Percentiles rank a stretch among this genome's conserved stretches.
phyloP scores from a whole-genome alignment of 2,329 filamentous ascomycete species.

The Pseudopyricularia javanii region DNA sequence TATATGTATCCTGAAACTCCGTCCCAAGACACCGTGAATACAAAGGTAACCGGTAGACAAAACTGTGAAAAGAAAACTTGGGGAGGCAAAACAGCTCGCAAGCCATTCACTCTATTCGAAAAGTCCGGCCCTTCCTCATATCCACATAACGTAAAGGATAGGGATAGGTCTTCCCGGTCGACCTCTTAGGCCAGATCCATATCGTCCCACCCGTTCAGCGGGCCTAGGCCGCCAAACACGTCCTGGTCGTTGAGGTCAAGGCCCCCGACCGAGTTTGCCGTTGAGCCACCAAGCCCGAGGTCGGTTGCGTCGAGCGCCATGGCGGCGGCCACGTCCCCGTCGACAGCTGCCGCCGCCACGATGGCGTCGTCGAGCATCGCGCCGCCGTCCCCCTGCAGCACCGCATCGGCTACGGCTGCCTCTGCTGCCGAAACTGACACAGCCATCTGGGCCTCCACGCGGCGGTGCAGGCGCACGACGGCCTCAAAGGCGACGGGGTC shows the following conservation, averaged over 20 bases:
- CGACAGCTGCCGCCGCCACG: background rate
- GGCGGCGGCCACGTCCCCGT: background rate
- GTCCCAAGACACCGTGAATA: no score
- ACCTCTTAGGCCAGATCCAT: conserved; percentile 3
- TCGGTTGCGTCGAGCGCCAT: background rate
- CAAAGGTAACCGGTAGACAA: no score
- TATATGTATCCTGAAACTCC: no score
- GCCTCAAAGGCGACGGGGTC: conserved; percentile 47
- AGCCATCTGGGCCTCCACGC: conserved; percentile 53
- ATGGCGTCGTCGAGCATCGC: background rate
- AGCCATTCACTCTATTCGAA: no score
- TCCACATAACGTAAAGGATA: no score
- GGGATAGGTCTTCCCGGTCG: no score
- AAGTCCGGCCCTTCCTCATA: no score
- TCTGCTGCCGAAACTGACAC: conserved; percentile 6
- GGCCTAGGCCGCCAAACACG: conserved; percentile 11
- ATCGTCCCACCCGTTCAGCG: conserved; percentile 11
- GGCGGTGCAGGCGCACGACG: conserved; percentile 48
- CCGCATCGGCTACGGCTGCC: background rate
- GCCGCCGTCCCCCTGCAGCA: background rate
- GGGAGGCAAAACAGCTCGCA: no score
- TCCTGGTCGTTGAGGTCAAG: conserved; percentile 8
- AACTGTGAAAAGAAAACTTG: no score
- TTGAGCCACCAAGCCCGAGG: conserved; percentile 4
- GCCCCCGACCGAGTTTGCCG: conserved; percentile 4